Base-by-base conservation (phyloP, 805 yeast genomes). In the Torulaspora microellipsoides region DNA sequence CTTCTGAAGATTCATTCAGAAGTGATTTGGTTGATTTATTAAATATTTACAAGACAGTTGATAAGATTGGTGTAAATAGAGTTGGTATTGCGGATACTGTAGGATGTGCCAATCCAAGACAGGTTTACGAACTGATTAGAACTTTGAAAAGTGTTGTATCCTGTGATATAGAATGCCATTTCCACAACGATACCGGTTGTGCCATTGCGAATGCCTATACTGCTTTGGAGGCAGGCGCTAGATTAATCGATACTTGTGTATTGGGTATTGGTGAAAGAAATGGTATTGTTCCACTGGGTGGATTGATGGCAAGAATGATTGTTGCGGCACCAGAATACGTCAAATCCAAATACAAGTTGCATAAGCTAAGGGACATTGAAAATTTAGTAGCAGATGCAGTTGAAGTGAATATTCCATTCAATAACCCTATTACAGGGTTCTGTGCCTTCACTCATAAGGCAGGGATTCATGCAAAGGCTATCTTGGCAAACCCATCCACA, bases 401-500 rank as follows among this genome's bases (percentile, higher is more conserved):
- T 43, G 95, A 88, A 72, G 96, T 91, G 51, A 91, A 91, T 70
- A 78, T 93, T 60, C 99, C 99, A 47, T 91, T 91, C 78, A 91
- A 91, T 78, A 91, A 91, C 75, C 98, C 98, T 58, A 88, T 91
- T 68, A 91, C 99, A 33, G 99, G 99, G 28, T 93, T 93, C 83
- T 93, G 98, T 76, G 99, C 99, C 36, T 91, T 91, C 74, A 91
- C 99, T 47, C 99, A 91, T 75, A 91, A 91, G 77, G 99, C 99
- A 46, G 99, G 99, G 70, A 90, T 91, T 66, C 99, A 91, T 68
- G 98, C 99, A 60, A 91, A 93, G 77, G 98, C 98, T 45, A 91
- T 91, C 56, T 78, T 91, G 54, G 99, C 99, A 46, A 93, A 91
- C 72, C 99, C 99, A 51, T 88, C 96, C 36, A 93, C 98, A n/a